Evolutionary conservation across 768 basidiomycete species (phyloP).

Genomic region (Boletus pseudo-olivaceus): DNA sequence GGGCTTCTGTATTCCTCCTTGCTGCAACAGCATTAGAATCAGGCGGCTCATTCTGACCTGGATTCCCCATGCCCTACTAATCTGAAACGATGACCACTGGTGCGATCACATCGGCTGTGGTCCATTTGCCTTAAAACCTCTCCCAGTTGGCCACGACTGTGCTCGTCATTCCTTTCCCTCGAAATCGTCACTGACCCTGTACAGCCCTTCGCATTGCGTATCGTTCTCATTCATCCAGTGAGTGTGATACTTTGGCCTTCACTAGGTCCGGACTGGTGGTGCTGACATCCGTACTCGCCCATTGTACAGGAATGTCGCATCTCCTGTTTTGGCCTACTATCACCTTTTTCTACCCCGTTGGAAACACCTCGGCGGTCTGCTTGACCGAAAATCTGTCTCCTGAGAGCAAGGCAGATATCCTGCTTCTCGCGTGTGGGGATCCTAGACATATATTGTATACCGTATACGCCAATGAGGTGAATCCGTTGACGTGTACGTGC

Average conservation of each 20-base stretch:
- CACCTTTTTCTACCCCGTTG: slow-evolving; percentile 54
- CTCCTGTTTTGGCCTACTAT: slow-evolving; percentile 16
- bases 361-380: slow-evolving; percentile 53
- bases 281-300: background rate
- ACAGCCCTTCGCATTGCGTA: background rate
- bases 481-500: slow-evolving; percentile 6
- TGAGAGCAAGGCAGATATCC: slow-evolving; percentile 34
- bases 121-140: background rate
- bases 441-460: slow-evolving; percentile 51
- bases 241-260: background rate
- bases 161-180: background rate
- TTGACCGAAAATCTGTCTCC: slow-evolving; percentile 46
- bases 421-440: slow-evolving; percentile 58
- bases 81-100: background rate
- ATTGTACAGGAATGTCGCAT: slow-evolving; percentile 13
- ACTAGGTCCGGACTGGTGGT: background rate
- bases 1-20: background rate
- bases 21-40: background rate
- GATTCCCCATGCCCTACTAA: background rate
- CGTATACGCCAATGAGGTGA: slow-evolving; percentile 21
- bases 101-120: background rate
- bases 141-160: background rate
- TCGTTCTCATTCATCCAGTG: background rate
- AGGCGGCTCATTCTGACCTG: slow-evolving; percentile 1
- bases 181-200: background rate